Evolutionary conservation across 2,329 filamentous ascomycete species (phyloP).

Genomic region (Cercospora nicotianae): DNA sequence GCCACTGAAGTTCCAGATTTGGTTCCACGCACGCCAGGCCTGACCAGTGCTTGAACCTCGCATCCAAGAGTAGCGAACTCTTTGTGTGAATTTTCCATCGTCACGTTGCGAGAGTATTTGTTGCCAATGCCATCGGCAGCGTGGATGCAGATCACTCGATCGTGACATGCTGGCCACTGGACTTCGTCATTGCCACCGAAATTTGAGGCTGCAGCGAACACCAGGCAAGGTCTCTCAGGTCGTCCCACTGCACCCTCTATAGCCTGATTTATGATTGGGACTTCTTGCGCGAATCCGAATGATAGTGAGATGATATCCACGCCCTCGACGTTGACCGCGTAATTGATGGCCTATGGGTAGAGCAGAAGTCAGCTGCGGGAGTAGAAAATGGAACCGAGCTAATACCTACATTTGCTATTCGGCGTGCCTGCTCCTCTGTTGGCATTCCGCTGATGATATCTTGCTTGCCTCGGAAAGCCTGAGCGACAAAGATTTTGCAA

Average conservation of each 20-base stretch:
- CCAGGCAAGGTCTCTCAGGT: background rate
- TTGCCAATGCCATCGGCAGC: background rate
- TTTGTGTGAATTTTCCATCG: background rate
- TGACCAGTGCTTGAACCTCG: background rate
- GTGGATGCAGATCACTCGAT: background rate
- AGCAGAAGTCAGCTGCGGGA: background rate
- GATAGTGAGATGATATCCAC: conserved; percentile 4
- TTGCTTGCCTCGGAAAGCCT: background rate
- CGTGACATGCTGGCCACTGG: background rate
- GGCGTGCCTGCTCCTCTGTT: background rate
- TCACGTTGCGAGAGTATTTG: background rate
- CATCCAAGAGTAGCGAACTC: background rate
- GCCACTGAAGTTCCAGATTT: conserved; percentile 3
- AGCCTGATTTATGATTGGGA: background rate
- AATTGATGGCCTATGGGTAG: background rate
- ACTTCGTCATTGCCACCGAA: background rate
- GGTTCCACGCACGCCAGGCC: background rate
- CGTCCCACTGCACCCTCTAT: background rate
- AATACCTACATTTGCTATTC: background rate
- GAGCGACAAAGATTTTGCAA: background rate
- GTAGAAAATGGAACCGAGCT: background rate
- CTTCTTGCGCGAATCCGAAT: background rate
- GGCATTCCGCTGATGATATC: background rate
- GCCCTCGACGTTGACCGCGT: background rate
- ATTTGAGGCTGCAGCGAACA: conserved; percentile 5